Evolutionary conservation across 371 early-diverging fungal genomes (phyloP).

Genomic region (Mucor ambiguus): DNA sequence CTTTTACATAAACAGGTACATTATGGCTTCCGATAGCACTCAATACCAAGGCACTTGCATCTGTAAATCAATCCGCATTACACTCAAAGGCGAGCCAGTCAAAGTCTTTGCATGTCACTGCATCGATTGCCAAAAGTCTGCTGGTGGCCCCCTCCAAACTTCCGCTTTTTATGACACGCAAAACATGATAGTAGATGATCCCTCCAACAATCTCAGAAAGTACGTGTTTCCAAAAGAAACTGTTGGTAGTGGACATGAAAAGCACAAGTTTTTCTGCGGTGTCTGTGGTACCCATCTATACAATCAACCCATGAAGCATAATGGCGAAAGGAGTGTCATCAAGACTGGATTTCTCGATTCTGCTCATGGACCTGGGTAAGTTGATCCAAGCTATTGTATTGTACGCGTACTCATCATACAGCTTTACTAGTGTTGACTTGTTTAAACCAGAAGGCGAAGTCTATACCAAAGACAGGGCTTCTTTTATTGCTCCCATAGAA

Average conservation of each 20-base stretch:
- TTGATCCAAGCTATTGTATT: not conserved
- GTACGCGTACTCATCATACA: no score
- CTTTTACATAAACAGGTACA: not conserved
- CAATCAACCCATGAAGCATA: constrained; percentile 30
- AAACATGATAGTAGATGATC: constrained; percentile 18
- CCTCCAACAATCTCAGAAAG: constrained; percentile 18
- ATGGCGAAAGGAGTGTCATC: constrained; percentile 26
- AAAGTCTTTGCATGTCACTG: constrained; percentile 28
- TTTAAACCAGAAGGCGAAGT: constrained; percentile 20
- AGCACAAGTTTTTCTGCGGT: constrained; percentile 34
- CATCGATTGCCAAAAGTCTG: constrained; percentile 32
- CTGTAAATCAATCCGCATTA: constrained; percentile 22
- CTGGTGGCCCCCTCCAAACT: constrained; percentile 29
- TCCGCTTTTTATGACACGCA: constrained; percentile 23
- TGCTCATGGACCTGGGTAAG: constrained; percentile 13
- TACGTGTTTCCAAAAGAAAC: constrained; percentile 22
- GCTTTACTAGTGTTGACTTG: constrained; percentile 10
- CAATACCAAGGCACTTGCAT: constrained; percentile 23
- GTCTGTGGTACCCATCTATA: constrained; percentile 29
- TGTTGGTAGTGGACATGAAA: constrained; percentile 27
- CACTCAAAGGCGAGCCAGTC: constrained; percentile 19
- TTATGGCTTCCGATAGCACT: not conserved
- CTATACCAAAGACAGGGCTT: constrained; percentile 31
- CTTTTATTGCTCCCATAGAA: constrained; percentile 25
- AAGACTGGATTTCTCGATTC: constrained; percentile 31